Conservation (phyloP, 108 stramenopile genomes). For the Heterococcus sp. region DNA sequence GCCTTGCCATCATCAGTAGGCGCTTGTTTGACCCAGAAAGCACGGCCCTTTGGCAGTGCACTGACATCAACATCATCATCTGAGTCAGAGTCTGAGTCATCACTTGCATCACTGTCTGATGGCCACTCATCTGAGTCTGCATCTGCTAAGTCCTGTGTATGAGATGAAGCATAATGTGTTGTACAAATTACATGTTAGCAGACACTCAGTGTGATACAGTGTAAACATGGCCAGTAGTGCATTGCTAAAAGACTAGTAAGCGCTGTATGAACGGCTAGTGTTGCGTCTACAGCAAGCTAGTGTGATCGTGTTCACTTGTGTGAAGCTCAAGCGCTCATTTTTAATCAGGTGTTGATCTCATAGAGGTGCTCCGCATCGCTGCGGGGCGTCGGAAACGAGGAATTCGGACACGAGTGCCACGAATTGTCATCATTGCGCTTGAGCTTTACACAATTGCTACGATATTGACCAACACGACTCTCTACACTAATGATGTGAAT, state of each 20-base stretch:
- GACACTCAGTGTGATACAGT: not conserved
- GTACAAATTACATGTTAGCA: not conserved
- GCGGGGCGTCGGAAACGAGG: slow-evolving; percentile 90
- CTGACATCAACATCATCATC: slow-evolving; percentile 31
- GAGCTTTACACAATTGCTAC: not conserved
- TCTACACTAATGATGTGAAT: too few relatives aligned
- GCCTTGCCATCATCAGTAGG: slow-evolving; percentile 65
- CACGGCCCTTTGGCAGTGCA: slow-evolving; percentile 66
- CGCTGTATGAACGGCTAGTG: too few relatives aligned
- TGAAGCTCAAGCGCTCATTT: not conserved
- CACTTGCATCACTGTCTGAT: slow-evolving; percentile 33
- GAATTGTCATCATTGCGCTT: slow-evolving; percentile 70
- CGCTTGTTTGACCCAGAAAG: slow-evolving; percentile 80
- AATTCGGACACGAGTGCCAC: slow-evolving; percentile 68
- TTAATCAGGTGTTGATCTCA: slow-evolving; percentile 75
- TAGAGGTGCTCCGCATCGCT: slow-evolving; percentile 36
- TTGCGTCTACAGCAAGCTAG: too few relatives aligned
- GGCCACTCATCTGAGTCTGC: slow-evolving; percentile 49
- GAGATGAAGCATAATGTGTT: not conserved
- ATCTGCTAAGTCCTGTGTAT: slow-evolving; percentile 28
- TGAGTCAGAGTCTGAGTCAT: slow-evolving; percentile 59
- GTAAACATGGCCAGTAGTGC: too few relatives aligned
- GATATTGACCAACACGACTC: slow-evolving; percentile 1
- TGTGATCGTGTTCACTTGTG: too few relatives aligned
- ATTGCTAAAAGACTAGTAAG: too few relatives aligned